Conservation (phyloP, 805 yeast species). For the Saturnispora silvae region DNA sequence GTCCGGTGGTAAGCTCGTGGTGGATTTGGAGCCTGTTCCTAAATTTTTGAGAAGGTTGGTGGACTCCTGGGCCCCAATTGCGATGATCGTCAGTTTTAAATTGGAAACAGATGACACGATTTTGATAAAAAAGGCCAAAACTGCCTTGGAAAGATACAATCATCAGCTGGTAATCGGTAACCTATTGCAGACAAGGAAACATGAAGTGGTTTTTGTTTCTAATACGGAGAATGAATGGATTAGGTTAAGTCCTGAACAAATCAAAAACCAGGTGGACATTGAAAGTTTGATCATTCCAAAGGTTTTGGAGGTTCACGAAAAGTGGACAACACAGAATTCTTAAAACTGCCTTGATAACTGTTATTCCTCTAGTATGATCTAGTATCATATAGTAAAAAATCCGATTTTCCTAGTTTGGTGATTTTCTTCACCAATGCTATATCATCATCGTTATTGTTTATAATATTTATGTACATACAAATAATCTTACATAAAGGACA, state of each 20-base stretch:
- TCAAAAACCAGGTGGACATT: constrained; percentile 40
- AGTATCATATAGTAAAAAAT: no score
- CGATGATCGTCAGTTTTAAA: constrained; percentile 91
- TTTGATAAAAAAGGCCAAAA: constrained; percentile 61
- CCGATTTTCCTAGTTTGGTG: no score
- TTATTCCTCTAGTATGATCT: no score
- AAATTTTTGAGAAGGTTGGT: constrained; percentile 82
- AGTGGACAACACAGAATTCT: no score
- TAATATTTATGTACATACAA: no score
- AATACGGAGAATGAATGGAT: constrained; percentile 41
- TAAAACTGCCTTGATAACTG: no score
- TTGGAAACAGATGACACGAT: constrained; percentile 76
- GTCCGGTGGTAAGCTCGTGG: constrained; percentile 59
- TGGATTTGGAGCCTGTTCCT: constrained; percentile 92
- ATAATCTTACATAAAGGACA: constrained; percentile 42
- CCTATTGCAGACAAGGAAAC: constrained; percentile 76
- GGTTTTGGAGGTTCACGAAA: constrained; percentile 51
- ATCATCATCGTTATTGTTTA: no score
- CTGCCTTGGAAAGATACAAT: constrained; percentile 73
- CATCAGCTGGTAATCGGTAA: constrained; percentile 96
- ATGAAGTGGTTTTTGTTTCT: constrained; percentile 77
- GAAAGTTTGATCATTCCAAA: constrained; percentile 75
- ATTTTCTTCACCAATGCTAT: no score
- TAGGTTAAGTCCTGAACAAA: constrained; percentile 33
- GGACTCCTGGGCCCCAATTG: constrained; percentile 88